Conservation (phyloP, 805 yeast species). For the Jamesozyma jinghongensis region DNA sequence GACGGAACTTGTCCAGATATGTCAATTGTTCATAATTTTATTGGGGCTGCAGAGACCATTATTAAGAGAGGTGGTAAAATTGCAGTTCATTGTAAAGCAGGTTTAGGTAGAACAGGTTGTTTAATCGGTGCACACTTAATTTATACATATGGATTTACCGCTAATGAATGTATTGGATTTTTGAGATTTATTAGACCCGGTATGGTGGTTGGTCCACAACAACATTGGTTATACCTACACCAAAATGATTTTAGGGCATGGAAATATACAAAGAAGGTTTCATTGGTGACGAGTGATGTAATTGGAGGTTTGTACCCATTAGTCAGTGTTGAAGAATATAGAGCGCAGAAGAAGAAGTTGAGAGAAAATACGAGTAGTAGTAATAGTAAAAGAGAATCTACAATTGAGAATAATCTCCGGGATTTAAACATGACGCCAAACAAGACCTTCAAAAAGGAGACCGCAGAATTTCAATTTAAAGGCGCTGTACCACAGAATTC, state of each 20-base stretch:
- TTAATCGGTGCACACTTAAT: constrained; percentile 94
- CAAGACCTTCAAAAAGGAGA: constrained; percentile 23
- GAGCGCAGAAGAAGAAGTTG: constrained; percentile 38
- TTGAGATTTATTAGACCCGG: constrained; percentile 97
- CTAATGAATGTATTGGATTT: constrained; percentile 91
- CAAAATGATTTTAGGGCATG: constrained; percentile 95
- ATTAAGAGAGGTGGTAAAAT: constrained; percentile 82
- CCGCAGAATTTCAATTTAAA: constrained; percentile 20
- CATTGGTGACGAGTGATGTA: constrained; percentile 52
- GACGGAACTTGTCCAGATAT: constrained; percentile 97
- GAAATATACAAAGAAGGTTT: constrained; percentile 83
- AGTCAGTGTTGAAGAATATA: constrained; percentile 52
- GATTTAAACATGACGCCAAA: constrained; percentile 28
- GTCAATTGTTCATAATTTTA: constrained; percentile 83
- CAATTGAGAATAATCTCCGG: constrained; percentile 8
- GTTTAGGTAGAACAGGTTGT: constrained; percentile 96
- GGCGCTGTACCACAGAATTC: constrained; percentile 69
- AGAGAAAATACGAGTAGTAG: constrained; percentile 6
- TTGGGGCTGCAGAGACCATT: constrained; percentile 90
- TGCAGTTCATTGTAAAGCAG: constrained; percentile 99
- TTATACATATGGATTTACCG: constrained; percentile 94
- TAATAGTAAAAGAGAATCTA: constrained; percentile 22
- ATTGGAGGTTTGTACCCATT: constrained; percentile 63
- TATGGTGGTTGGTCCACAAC: constrained; percentile 99
- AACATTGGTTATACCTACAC: constrained; percentile 95